phyloP scores from a whole-genome alignment of 129 eudicot genomes.

The Calendula officinalis region DNA sequence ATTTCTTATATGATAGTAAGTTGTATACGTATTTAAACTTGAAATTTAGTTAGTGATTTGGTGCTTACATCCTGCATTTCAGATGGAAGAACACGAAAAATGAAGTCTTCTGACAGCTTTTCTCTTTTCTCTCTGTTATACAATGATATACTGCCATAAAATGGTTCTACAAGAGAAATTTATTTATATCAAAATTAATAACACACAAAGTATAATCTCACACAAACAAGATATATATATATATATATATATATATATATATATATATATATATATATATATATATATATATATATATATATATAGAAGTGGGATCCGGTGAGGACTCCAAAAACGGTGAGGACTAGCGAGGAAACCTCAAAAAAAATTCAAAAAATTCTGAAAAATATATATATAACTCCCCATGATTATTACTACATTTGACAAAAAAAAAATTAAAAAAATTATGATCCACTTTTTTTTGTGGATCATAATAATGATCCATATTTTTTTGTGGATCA shows the following conservation, averaged over 20 bases:
- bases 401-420: too few species aligned
- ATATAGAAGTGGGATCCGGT: too few species aligned
- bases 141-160: conserved; percentile 88
- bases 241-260: background rate
- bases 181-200: conserved; percentile 17
- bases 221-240: conserved; percentile 9
- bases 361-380: too few species aligned
- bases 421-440: too few species aligned
- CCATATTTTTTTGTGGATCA: too few species aligned
- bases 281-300: too few species aligned
- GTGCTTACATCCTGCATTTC: conserved; percentile 82
- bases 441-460: too few species aligned
- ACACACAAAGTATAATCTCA: conserved; percentile 22
- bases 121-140: conserved; percentile 97
- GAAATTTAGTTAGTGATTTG: background rate
- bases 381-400: too few species aligned
- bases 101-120: conserved; percentile 91
- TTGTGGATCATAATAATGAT: too few species aligned
- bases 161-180: conserved; percentile 72
- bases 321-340: too few species aligned
- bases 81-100: conserved; percentile 65
- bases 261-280: too few species aligned
- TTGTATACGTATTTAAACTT: conserved; percentile 11
- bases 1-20: background rate
- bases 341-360: too few species aligned